These are phyloP conservation scores for Berkeleyomyces basicola DNA, from an alignment of 2,329 filamentous ascomycete genomes.

Conservation along the genomic window DNA sequence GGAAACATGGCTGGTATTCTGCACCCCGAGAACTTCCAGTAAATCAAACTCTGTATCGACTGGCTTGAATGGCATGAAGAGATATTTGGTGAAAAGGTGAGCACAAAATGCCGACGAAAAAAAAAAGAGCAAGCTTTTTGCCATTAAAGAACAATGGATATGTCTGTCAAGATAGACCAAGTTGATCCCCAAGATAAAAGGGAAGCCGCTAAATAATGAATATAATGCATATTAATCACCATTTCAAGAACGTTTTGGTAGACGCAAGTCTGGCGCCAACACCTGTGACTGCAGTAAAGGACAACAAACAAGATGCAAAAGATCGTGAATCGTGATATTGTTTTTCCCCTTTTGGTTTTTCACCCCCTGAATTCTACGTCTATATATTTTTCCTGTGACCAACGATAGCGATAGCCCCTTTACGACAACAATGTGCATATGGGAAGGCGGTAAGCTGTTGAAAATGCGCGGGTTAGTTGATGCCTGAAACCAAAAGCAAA, in stretches of 20 bases:
- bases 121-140: background rate
- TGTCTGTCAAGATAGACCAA: background rate
- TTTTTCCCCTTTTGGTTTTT: background rate
- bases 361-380: background rate
- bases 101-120: background rate
- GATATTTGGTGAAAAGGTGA: background rate
- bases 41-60: background rate
- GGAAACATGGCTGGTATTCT: constrained; percentile 48
- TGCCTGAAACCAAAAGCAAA: constrained; percentile 9
- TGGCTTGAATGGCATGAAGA: background rate
- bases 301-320: constrained; percentile 10
- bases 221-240: background rate
- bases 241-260: background rate
- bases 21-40: constrained; percentile 43
- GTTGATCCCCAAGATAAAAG: background rate
- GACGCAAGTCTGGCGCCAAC: background rate
- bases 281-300: background rate
- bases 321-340: background rate
- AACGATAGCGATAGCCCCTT: background rate
- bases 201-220: background rate
- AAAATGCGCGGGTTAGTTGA: constrained; percentile 17
- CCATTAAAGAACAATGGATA: background rate
- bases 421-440: constrained; percentile 58
- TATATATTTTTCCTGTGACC: background rate
- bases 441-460: constrained; percentile 51